These are phyloP conservation scores for Aspergillus neotritici DNA, from an alignment of 2,329 filamentous ascomycete genomes.

Conservation along the genomic window DNA sequence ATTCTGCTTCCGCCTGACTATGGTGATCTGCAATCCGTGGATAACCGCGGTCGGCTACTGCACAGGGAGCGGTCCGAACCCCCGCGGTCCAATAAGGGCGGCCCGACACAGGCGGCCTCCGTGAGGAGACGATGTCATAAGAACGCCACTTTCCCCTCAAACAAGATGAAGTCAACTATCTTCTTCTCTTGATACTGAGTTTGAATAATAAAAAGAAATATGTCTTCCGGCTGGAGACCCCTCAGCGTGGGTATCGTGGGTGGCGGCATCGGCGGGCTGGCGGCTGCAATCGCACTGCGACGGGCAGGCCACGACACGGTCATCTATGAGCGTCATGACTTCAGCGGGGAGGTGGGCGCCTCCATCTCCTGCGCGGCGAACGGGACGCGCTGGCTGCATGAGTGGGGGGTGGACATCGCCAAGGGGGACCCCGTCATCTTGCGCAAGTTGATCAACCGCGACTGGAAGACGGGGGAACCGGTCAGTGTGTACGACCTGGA, in stretches of 20 bases:
- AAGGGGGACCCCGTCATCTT: slow-evolving; percentile 62
- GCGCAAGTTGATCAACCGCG: slow-evolving; percentile 61
- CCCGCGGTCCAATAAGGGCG: too few relatives aligned
- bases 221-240: slow-evolving; percentile 36
- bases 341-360: slow-evolving; percentile 62
- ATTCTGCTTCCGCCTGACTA: too few relatives aligned
- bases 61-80: too few relatives aligned
- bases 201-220: too few relatives aligned
- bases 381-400: slow-evolving; percentile 62
- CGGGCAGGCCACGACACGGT: slow-evolving; percentile 52
- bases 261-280: slow-evolving; percentile 51
- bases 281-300: slow-evolving; percentile 47
- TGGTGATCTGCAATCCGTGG: too few relatives aligned
- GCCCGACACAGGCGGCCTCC: too few relatives aligned
- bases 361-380: slow-evolving; percentile 65
- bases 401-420: slow-evolving; percentile 60
- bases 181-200: too few relatives aligned
- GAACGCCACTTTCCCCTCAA: too few relatives aligned
- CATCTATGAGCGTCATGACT: slow-evolving; percentile 62
- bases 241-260: slow-evolving; percentile 47
- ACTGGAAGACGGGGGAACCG: slow-evolving; percentile 64
- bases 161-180: too few relatives aligned
- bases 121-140: too few relatives aligned
- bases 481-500: slow-evolving; percentile 58
- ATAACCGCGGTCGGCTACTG: too few relatives aligned